Evolutionary conservation across 2,329 filamentous ascomycete species (phyloP).

Genomic region (Juglanconis oblonga): DNA sequence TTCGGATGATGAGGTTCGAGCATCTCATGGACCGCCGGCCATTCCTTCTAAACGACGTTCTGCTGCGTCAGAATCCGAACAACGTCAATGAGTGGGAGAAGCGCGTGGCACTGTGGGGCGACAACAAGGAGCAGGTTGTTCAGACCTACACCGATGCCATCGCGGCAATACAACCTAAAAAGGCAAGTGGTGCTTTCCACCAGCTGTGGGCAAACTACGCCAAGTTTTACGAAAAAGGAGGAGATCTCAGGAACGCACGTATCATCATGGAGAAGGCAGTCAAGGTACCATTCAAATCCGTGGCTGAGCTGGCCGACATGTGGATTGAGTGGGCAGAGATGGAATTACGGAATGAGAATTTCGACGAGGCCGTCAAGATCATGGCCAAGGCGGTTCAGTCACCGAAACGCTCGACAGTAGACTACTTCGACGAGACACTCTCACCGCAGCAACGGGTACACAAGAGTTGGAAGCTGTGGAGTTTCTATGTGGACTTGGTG

Average conservation of each 20-base stretch:
- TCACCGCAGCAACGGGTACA: constrained; percentile 95
- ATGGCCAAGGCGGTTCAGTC: constrained; percentile 97
- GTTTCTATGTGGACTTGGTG: constrained; percentile 96
- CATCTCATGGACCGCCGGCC: constrained; percentile 95
- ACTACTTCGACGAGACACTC: constrained; percentile 95
- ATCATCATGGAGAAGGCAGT: constrained; percentile 97
- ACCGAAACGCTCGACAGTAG: constrained; percentile 96
- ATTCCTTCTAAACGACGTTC: constrained; percentile 93
- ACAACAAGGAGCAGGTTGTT: constrained; percentile 87
- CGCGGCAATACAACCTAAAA: constrained; percentile 88
- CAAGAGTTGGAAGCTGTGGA: constrained; percentile 99
- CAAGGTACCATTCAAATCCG: constrained; percentile 96
- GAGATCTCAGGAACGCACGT: constrained; percentile 79
- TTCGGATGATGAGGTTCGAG: constrained; percentile 96
- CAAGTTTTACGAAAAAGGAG: constrained; percentile 90
- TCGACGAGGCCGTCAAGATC: constrained; percentile 88
- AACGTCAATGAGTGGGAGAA: constrained; percentile 98
- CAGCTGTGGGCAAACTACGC: constrained; percentile 96
- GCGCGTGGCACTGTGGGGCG: constrained; percentile 89
- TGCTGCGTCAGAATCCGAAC: constrained; percentile 92
- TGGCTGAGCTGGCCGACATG: constrained; percentile 94
- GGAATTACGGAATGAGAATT: constrained; percentile 94
- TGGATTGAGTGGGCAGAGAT: constrained; percentile 99
- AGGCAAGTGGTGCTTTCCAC: constrained; percentile 88
- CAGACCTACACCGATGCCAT: constrained; percentile 95